phyloP scores from a whole-genome alignment of 192 early-diverging fungal genomes.

The Endogone sp. region DNA sequence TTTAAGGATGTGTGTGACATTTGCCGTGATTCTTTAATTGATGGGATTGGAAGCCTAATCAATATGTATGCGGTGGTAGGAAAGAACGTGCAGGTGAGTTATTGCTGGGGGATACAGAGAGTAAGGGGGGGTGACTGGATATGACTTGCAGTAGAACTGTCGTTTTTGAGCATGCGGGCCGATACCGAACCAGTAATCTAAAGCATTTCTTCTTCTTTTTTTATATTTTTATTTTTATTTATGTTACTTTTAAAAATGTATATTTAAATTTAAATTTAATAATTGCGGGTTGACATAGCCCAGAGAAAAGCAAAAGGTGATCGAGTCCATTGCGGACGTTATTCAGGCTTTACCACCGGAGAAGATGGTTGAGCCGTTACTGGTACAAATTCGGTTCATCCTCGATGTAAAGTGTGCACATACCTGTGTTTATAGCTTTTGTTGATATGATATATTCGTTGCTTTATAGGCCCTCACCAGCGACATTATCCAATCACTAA shows the following conservation, averaged over 20 bases:
- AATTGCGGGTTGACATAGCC: no score
- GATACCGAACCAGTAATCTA: no score
- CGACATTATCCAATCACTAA: constrained; percentile 4
- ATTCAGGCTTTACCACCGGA: constrained; percentile 38
- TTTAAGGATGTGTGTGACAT: constrained; percentile 68
- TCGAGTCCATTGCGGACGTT: constrained; percentile 40
- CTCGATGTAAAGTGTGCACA: background rate
- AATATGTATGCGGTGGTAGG: constrained; percentile 53
- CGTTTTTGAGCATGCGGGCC: no score
- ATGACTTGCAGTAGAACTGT: background rate
- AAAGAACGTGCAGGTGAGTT: constrained; percentile 20
- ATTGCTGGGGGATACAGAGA: constrained; percentile 8
- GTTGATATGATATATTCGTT: no score
- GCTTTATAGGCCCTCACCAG: constrained; percentile 1
- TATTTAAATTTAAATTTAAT: no score
- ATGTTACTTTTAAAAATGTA: no score
- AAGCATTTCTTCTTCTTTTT: no score
- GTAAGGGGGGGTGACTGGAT: constrained; percentile 10
- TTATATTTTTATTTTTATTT: no score
- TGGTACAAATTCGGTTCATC: constrained; percentile 21
- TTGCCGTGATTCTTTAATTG: constrained; percentile 60
- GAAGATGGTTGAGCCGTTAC: constrained; percentile 25
- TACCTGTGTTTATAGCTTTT: no score
- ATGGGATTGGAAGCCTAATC: constrained; percentile 54
- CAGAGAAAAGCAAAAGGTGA: constrained; percentile 34